Evolutionary conservation across 139 green algal genomes (phyloP), one percentile per base, ranked within the genome.

Genomic region (Limnomonas spitsbergensis): DNA sequence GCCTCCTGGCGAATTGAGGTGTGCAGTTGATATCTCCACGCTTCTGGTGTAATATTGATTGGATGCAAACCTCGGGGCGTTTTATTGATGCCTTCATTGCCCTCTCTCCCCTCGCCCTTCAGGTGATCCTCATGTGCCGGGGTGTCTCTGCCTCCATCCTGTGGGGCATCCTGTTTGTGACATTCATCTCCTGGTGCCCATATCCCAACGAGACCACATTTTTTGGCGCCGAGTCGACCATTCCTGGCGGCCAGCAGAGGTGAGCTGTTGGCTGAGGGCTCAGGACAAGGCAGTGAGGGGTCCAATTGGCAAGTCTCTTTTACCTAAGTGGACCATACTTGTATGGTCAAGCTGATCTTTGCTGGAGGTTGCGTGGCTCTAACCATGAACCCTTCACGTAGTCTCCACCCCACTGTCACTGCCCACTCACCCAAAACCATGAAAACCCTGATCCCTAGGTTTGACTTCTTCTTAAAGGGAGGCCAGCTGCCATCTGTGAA

Each of bases 161-260:
- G 9, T 31, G 9, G 7, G 92, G 91, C 67, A 92, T 97, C 71
- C 78, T 90, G 38, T 94, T 95, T 78, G 86, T 91, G 2, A 97
- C 93, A 37, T 85, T 95, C 78, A 91, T 97, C 34, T 85, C 78
- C n/a, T 97, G 93, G 93, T 94, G 95, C 74, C 91, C 91, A 1
- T 85, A 71, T 37, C n/a, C 14, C 14, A 20, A 20, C 47, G 47
- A 14, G 14, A 61, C 88, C 32, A 94, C 92, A 85, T 85, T 95
- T 42, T 88, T 85, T 24, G 35, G 39, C 24, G n/a, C n/a, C n/a
- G n/a, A n/a, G n/a, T 39, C 82, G 35, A 61, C 83, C 32, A 90
- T 91, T 37, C 80, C 80, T n/a, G 82, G 83, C 1, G 90, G 47
- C 20, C 47, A 61, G 20, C 14, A 61, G 14, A 61, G 47, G 47